These are phyloP conservation scores for Fusarium denticulatum DNA, from an alignment of 2,329 filamentous ascomycete genomes.

Conservation along the genomic window DNA sequence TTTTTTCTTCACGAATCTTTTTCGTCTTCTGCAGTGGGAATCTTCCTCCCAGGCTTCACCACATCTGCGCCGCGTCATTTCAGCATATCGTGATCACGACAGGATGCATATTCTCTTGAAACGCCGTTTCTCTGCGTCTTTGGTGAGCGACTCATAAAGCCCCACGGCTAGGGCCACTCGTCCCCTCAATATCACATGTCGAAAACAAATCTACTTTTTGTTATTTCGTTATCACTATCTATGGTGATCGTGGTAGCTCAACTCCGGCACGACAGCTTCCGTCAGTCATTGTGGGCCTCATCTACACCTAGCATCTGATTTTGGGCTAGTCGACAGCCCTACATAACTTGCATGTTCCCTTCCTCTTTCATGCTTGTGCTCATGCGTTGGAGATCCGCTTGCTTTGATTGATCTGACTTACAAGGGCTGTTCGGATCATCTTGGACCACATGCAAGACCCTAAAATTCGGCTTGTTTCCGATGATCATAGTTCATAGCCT, in stretches of 20 bases:
- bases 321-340: constrained; percentile 25
- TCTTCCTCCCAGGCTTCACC: background rate
- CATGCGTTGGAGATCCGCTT: constrained; percentile 9
- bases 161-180: background rate
- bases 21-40: background rate
- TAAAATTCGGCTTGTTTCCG: constrained; percentile 14
- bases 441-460: background rate
- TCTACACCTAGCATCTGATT: constrained; percentile 19
- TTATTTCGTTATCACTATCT: background rate
- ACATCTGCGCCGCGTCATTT: background rate
- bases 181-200: constrained; percentile 13
- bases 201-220: background rate
- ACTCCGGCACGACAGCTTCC: background rate
- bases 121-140: background rate
- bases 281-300: constrained; percentile 15
- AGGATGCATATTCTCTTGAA: background rate
- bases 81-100: background rate
- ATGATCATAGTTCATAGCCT: background rate
- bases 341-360: constrained; percentile 11
- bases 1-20: background rate
- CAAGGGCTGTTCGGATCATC: constrained; percentile 1
- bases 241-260: constrained; percentile 1
- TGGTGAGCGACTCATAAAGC: background rate
- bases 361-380: background rate
- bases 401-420: background rate